Percentiles rank a stretch among this genome's conserved stretches.
These are phyloP conservation scores for Neonectria punicea DNA, from an alignment of 2,329 filamentous ascomycete species.

Conservation along the genomic window DNA sequence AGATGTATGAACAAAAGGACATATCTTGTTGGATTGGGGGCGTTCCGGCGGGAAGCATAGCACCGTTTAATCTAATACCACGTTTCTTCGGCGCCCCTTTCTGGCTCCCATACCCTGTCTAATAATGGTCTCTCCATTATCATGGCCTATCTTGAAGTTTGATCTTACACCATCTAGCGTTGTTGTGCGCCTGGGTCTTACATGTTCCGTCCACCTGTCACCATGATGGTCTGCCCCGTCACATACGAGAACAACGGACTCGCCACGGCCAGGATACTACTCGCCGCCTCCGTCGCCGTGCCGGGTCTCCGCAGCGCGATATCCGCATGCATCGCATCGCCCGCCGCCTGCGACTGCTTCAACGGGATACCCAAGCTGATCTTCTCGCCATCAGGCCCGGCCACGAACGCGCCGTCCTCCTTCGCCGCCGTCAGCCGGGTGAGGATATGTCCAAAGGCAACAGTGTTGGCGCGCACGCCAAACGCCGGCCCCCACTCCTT, in stretches of 20 bases:
- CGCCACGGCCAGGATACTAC: slow-evolving; percentile 79
- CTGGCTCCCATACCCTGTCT: not conserved
- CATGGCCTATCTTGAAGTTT: not conserved
- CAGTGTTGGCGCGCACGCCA: slow-evolving; percentile 83
- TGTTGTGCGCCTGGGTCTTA: slow-evolving; percentile 43
- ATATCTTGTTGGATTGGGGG: slow-evolving; percentile 42
- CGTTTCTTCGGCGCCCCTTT: slow-evolving; percentile 37
- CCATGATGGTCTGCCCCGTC: slow-evolving; percentile 85
- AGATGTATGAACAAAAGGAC: slow-evolving; percentile 37
- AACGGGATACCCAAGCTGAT: slow-evolving; percentile 79
- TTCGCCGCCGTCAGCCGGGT: slow-evolving; percentile 86
- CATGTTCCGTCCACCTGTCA: slow-evolving; percentile 79
- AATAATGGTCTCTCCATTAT: slow-evolving; percentile 5
- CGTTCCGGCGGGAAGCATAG: slow-evolving; percentile 44
- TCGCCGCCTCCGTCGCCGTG: slow-evolving; percentile 82
- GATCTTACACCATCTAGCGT: not conserved
- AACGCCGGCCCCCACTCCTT: slow-evolving; percentile 91
- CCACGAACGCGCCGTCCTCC: slow-evolving; percentile 83
- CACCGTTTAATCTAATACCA: slow-evolving; percentile 48
- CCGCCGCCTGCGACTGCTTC: slow-evolving; percentile 60
- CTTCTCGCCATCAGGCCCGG: slow-evolving; percentile 79
- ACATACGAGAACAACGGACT: slow-evolving; percentile 89
- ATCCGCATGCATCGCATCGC: slow-evolving; percentile 65
- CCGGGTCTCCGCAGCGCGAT: slow-evolving; percentile 84
- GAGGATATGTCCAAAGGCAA: slow-evolving; percentile 85